Percentiles rank a stretch among this genome's conserved stretches.
Evolutionary conservation across 768 basidiomycete species (phyloP).

Genomic region (Kwoniella botswanensis): DNA sequence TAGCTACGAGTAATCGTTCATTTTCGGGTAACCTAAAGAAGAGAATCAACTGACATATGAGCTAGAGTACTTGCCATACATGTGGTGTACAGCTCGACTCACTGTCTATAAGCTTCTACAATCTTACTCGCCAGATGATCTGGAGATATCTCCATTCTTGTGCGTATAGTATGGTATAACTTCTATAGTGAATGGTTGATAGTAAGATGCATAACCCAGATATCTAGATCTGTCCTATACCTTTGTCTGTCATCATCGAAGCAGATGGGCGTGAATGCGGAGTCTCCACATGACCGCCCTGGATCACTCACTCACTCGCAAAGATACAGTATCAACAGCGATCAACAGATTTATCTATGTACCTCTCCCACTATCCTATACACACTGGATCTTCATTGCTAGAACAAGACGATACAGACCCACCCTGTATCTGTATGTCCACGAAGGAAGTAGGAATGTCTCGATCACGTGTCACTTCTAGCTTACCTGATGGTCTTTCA

Average conservation of each 20-base stretch:
- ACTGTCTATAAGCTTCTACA: slow-evolving; percentile 22
- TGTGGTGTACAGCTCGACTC: neutral
- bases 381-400: too few species aligned
- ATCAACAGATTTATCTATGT: too few species aligned
- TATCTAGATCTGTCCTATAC: too few species aligned
- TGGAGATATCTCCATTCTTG: slow-evolving; percentile 16
- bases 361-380: too few species aligned
- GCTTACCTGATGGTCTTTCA: slow-evolving; percentile 15
- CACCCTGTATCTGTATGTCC: too few species aligned
- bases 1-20: slow-evolving; percentile 67
- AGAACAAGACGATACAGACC: too few species aligned
- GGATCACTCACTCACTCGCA: neutral
- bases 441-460: neutral
- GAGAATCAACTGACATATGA: neutral
- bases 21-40: slow-evolving; percentile 8
- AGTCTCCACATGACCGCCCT: slow-evolving; percentile 3
- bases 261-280: neutral
- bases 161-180: neutral
- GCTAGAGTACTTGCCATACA: neutral
- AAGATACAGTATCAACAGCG: neutral
- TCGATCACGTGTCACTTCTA: neutral
- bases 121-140: slow-evolving; percentile 26
- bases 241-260: too few species aligned
- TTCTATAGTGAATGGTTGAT: neutral
- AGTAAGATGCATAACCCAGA: neutral